phyloP scores from a whole-genome alignment of 2,329 filamentous ascomycete genomes.

The Alternaria consortialis region DNA sequence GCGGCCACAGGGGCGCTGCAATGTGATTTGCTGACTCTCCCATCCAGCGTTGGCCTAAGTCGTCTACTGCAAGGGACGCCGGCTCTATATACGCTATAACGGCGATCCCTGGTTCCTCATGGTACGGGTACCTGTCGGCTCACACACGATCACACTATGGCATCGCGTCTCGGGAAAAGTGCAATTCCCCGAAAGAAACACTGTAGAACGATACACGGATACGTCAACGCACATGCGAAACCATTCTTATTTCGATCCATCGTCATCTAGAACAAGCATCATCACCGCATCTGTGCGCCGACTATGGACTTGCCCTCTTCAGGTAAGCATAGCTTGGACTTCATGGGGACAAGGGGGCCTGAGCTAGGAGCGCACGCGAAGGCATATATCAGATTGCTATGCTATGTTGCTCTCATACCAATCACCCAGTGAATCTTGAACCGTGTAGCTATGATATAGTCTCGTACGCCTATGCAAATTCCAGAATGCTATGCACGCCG shows the following conservation, averaged over 20 bases:
- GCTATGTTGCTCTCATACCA: conserved; percentile 2
- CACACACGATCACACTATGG: background rate
- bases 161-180: conserved; percentile 1
- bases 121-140: conserved; percentile 13
- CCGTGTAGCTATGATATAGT: conserved; percentile 3
- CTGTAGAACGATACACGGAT: background rate
- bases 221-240: background rate
- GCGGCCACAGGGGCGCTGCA: conserved; percentile 6
- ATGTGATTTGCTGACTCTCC: conserved; percentile 17
- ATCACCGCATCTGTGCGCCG: background rate
- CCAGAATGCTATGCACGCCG: conserved; percentile 20
- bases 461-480: conserved; percentile 4
- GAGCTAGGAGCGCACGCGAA: background rate
- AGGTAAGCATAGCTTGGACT: conserved; percentile 3
- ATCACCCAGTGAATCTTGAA: conserved; percentile 2
- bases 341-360: background rate
- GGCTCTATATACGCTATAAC: conserved; percentile 10
- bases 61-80: conserved; percentile 25
- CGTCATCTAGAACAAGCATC: background rate
- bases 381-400: background rate
- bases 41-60: conserved; percentile 11
- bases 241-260: background rate
- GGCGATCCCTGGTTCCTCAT: conserved; percentile 17
- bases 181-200: conserved; percentile 4
- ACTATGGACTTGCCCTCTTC: background rate